Conservation (phyloP, 139 green algal species). For the Tetradesmus obliquus region DNA sequence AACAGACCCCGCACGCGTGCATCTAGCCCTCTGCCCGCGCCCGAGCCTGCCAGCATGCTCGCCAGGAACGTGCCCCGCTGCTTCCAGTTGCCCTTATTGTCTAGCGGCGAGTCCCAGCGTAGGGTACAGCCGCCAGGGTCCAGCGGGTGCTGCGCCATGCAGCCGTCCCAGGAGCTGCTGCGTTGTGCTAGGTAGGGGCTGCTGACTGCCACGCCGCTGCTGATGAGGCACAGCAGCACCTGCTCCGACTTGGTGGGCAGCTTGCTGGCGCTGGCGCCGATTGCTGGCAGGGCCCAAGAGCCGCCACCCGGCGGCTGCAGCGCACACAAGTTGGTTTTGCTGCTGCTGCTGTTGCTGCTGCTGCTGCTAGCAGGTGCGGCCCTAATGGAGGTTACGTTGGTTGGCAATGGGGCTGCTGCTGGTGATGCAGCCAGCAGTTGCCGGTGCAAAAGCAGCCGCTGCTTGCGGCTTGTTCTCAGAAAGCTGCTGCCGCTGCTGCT, state of each 20-base stretch:
- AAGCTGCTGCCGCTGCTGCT: background rate
- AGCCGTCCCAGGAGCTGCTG: constrained; percentile 5
- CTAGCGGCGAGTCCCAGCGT: background rate
- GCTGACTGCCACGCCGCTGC: background rate
- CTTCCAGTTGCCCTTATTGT: constrained; percentile 11
- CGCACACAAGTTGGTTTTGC: background rate
- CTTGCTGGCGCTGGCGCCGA: background rate
- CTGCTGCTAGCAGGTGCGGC: too few relatives aligned
- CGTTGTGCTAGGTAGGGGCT: background rate
- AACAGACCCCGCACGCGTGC: background rate
- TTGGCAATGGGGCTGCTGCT: background rate
- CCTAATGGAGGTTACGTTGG: background rate
- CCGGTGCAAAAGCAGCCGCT: background rate
- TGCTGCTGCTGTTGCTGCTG: background rate
- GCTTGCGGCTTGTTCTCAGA: too few relatives aligned
- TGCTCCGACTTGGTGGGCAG: background rate
- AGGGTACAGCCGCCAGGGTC: constrained; percentile 36
- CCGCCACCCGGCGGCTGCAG: background rate
- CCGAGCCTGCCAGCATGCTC: constrained; percentile 18
- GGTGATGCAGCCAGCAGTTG: background rate
- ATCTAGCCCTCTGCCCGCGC: background rate
- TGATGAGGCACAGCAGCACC: constrained; percentile 41
- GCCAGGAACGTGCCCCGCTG: constrained; percentile 24
- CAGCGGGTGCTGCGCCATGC: constrained; percentile 20
- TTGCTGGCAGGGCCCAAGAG: constrained; percentile 3